Evolutionary conservation across 2,329 filamentous ascomycete species (phyloP).

Genomic region (Aspergillus quadricinctus): DNA sequence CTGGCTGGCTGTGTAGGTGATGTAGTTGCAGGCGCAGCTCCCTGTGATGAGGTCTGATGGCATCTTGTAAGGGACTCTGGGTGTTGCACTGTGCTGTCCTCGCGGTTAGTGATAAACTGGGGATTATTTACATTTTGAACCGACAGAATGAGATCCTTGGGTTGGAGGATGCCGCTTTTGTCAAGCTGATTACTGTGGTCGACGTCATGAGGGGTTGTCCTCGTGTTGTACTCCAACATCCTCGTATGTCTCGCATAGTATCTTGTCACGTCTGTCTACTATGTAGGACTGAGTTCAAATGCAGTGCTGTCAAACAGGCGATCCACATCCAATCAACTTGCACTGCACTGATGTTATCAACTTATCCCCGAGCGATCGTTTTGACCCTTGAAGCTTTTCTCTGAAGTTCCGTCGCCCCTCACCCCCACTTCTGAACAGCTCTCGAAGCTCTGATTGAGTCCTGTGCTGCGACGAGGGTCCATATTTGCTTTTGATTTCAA

Average conservation of each 20-base stretch:
- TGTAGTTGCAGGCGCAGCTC: conserved; percentile 41
- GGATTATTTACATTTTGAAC: background rate
- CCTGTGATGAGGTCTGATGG: conserved; percentile 19
- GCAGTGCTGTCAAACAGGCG: background rate
- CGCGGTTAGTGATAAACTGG: background rate
- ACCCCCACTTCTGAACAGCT: background rate
- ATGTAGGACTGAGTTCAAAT: background rate
- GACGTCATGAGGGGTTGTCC: background rate
- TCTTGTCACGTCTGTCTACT: background rate
- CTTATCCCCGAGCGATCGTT: background rate
- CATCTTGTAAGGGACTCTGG: background rate
- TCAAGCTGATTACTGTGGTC: background rate
- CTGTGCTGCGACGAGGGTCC: background rate
- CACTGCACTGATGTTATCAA: background rate
- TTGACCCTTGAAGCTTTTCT: background rate
- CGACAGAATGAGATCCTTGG: too few relatives aligned
- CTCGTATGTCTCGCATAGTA: background rate
- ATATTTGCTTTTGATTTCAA: background rate
- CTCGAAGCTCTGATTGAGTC: background rate
- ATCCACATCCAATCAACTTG: background rate
- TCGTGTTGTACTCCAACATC: background rate
- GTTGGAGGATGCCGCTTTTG: too few relatives aligned
- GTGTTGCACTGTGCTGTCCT: background rate
- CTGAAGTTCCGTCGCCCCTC: background rate
- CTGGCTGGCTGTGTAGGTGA: conserved; percentile 38